Conservation (phyloP, 495 filamentous ascomycete genomes). For the Penicillium psychrofluorescens region DNA sequence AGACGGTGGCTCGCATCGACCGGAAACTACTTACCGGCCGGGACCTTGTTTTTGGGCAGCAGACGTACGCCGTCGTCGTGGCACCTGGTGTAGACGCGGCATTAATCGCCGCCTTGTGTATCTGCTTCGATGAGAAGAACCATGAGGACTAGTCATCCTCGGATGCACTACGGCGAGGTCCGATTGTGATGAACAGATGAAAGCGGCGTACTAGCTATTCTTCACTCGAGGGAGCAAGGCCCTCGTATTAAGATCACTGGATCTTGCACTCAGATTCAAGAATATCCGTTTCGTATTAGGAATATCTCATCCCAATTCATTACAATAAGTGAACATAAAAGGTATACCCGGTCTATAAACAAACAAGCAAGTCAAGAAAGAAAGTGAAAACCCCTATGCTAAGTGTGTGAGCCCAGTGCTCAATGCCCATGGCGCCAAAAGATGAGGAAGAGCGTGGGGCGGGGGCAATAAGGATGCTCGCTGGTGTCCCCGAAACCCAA, state of each 20-base stretch:
- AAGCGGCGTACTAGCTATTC: too few species aligned
- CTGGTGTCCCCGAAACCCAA: not conserved
- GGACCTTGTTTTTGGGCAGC: conserved; percentile 47
- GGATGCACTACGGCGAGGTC: too few species aligned
- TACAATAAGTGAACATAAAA: conserved; percentile 12
- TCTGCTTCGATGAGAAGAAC: conserved; percentile 56
- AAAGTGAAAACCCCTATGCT: conserved; percentile 10
- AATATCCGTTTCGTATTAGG: conserved; percentile 15
- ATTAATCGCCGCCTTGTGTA: conserved; percentile 52
- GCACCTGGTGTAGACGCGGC: conserved; percentile 54
- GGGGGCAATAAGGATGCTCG: not conserved
- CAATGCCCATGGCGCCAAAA: conserved; percentile 15
- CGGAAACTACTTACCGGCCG: conserved; percentile 47
- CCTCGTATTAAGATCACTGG: too few species aligned
- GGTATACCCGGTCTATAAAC: conserved; percentile 22
- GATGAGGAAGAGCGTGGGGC: conserved; percentile 4
- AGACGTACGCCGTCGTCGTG: conserved; percentile 53
- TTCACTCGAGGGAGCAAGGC: too few species aligned
- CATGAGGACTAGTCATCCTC: conserved; percentile 22
- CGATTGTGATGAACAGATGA: too few species aligned
- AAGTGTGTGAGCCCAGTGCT: conserved; percentile 1
- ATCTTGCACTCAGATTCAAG: not conserved
- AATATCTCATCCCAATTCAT: conserved; percentile 9
- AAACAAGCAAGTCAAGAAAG: not conserved
- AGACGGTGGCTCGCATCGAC: conserved; percentile 45